phyloP scores from a whole-genome alignment of 306 rosid species.

The Rubus idaeus region DNA sequence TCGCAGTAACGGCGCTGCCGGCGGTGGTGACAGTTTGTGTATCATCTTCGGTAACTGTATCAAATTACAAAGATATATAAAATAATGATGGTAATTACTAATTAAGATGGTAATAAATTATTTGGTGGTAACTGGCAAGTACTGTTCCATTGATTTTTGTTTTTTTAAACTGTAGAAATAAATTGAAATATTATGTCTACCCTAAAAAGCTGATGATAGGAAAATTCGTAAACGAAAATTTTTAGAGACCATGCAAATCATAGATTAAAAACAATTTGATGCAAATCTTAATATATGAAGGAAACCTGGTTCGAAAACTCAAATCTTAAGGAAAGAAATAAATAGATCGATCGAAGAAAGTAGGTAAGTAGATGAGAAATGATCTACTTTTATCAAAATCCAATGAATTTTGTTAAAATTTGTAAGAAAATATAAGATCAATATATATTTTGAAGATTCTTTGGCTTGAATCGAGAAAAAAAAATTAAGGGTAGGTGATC shows the following conservation, averaged over 20 bases:
- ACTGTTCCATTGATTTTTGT: neutral
- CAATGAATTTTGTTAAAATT: neutral
- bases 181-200: neutral
- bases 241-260: neutral
- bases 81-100: neutral
- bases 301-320: neutral
- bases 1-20: neutral
- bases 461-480: neutral
- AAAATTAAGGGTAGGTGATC: neutral
- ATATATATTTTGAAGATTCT: neutral
- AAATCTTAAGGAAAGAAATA: neutral
- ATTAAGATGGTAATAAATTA: no score
- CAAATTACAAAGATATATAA: neutral
- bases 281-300: neutral
- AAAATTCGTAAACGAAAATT: neutral
- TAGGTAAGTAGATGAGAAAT: no score
- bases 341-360: neutral
- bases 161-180: neutral
- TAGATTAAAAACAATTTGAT: neutral
- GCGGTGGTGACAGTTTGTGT: conserved; percentile 2
- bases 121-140: neutral
- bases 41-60: conserved; percentile 41
- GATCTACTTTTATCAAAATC: neutral
- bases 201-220: neutral
- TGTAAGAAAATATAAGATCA: neutral